Evolutionary conservation across 2,329 filamentous ascomycete genomes (phyloP), one percentile per base, ranked within the genome.

Genomic region (Allantophomopsis cytisporea): DNA sequence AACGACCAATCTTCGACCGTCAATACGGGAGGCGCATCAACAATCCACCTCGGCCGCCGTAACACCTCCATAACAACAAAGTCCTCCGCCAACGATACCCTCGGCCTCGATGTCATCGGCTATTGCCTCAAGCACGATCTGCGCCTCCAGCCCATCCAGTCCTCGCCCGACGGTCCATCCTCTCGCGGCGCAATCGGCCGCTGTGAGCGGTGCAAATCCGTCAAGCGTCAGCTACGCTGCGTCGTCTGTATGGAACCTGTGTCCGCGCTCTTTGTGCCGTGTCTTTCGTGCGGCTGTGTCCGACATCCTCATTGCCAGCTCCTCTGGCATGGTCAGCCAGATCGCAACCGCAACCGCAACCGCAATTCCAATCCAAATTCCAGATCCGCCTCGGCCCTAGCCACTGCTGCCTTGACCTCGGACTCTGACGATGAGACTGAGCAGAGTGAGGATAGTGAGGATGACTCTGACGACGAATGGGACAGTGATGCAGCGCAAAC

Each of bases 191-290:
- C 70, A 20, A 60, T 71, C 15, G 65, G 72, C 37, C 56, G 60
- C 11, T 65, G 62, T 44, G 60, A 63, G 37, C 59, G 60, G 20
- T 80, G 75, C 52, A 68, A 68, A 40, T 60, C 60, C 37, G 59
- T 61, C 2, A 76, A 80, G 51, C 65, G 60, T 10, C 73, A 77
- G 48, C 63, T 80, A 1, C 58, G 62, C 14, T 81, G 76, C 48
- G 73, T 78, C 7, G 76, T 75, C 53, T 81, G 76, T 47, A 60
- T 69, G 37, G 73, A 78, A 45, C 72, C 73, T 2, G 62, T 80
- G 28, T 68, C 69, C 44, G 71, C 70, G 1, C 61, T 77, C 11
- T 81, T 76, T 50, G 60, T 71, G 3, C 67, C 75, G 1, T 81
- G 76, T 44, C 62, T 81, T 2, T 66, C 67, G 10, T 81, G 76